Evolutionary conservation across 108 stramenopile genomes (phyloP).

Genomic region (Cyclotella cryptica): DNA sequence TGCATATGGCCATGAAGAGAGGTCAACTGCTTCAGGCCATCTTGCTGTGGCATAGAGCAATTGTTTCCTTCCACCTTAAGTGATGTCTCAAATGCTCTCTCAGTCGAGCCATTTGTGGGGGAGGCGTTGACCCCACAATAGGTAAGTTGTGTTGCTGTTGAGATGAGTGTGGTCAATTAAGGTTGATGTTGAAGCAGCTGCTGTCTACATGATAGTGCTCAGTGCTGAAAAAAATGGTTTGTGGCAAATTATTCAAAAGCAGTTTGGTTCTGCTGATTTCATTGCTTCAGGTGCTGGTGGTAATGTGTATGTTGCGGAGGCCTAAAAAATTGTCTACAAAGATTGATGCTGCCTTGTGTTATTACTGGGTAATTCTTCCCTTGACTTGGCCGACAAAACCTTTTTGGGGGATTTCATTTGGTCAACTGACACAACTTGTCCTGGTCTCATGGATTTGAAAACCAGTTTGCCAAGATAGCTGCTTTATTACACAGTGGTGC

Average conservation of each 20-base stretch:
- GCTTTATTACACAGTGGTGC: no score
- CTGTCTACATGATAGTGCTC: constrained; percentile 47
- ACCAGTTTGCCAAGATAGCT: background rate
- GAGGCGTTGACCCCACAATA: constrained; percentile 9
- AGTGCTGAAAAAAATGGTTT: background rate
- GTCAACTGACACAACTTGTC: constrained; percentile 49
- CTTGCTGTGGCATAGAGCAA: no score
- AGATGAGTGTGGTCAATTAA: no score
- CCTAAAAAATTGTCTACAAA: constrained; percentile 8
- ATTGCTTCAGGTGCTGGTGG: no score
- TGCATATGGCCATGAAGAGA: no score
- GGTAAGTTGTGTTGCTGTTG: no score
- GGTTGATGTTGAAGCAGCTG: constrained; percentile 32
- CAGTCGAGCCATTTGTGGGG: background rate
- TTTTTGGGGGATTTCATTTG: constrained; percentile 40
- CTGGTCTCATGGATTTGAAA: background rate
- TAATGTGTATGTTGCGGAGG: background rate
- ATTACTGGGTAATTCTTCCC: constrained; percentile 33
- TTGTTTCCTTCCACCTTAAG: no score
- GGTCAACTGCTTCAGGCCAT: no score
- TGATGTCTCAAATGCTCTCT: no score
- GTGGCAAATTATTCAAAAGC: background rate
- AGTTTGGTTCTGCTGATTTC: no score
- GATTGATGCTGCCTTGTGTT: constrained; percentile 15
- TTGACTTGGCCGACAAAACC: constrained; percentile 58